Percentiles rank a stretch among this genome's conserved stretches.
phyloP scores from a whole-genome alignment of 2,329 filamentous ascomycete species.

The Neopestalotiopsis clavispora region DNA sequence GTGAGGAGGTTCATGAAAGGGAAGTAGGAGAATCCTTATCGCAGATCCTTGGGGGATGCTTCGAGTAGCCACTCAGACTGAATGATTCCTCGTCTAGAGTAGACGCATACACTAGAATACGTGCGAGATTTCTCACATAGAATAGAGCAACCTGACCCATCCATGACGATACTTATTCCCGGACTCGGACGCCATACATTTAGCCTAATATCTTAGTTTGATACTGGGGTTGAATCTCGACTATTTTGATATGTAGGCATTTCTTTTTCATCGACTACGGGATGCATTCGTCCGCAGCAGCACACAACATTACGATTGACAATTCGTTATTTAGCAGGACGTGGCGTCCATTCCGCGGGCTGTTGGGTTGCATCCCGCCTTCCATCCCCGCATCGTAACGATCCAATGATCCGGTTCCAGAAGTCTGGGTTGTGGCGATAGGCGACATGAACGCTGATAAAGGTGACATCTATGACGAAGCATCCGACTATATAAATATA shows the following conservation, averaged over 20 bases:
- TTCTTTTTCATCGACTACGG: not conserved
- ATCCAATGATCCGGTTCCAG: not conserved
- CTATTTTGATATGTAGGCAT: not conserved
- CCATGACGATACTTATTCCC: not conserved
- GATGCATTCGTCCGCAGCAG: not conserved
- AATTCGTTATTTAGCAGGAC: not conserved
- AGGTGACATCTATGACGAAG: not conserved
- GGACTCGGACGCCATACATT: not conserved
- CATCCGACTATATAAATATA: not conserved
- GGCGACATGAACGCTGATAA: not conserved
- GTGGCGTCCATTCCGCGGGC: not conserved
- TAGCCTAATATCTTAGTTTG: not conserved
- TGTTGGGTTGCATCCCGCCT: not conserved
- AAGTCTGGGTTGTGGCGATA: not conserved
- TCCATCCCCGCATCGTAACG: not conserved
- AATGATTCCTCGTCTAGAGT: not conserved
- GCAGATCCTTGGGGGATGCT: not conserved
- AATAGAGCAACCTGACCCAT: not conserved
- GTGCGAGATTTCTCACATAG: not conserved
- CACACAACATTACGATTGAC: not conserved
- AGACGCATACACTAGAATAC: not conserved
- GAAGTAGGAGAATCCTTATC: not conserved
- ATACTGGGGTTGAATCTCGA: not conserved
- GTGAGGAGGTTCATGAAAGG: not conserved
- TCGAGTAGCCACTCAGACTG: not conserved